Percentiles rank a stretch among this genome's conserved stretches.
Evolutionary conservation across 345 rosid species (phyloP).

Genomic region (Eucalyptus pauciflora): DNA sequence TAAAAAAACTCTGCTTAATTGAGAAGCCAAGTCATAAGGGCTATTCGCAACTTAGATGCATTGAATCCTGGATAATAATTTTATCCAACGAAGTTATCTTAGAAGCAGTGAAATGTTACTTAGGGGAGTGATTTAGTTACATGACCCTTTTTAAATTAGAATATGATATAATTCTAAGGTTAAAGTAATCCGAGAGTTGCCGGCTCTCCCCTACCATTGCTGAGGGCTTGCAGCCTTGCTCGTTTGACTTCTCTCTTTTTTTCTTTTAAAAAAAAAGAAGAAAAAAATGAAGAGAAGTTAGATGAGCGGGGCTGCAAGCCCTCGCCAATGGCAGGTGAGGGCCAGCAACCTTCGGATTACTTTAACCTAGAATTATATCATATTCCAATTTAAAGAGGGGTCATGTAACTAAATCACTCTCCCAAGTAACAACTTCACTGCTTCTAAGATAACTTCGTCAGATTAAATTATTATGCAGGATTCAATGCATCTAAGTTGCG

Average conservation of each 20-base stretch:
- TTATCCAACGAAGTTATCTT: neutral
- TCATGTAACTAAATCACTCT: neutral
- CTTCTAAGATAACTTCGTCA: neutral
- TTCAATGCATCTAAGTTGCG: neutral
- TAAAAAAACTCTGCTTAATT: neutral
- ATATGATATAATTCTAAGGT: neutral
- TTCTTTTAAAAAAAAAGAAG: no score
- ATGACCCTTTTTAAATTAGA: neutral
- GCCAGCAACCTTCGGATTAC: neutral
- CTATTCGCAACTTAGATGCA: neutral
- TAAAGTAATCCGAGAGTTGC: no score
- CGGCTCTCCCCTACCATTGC: no score
- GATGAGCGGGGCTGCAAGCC: no score
- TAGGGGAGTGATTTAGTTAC: neutral
- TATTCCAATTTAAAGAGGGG: neutral
- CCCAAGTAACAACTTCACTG: neutral
- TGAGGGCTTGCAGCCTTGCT: no score
- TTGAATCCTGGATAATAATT: neutral
- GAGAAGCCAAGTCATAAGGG: neutral
- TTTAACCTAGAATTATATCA: neutral
- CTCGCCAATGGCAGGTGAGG: no score
- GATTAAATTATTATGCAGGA: neutral
- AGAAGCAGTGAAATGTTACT: neutral
- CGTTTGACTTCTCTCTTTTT: no score
- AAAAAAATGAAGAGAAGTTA: no score